Base-by-base conservation (phyloP, 2,329 filamentous ascomycete genomes). In the Colletotrichum sojae region DNA sequence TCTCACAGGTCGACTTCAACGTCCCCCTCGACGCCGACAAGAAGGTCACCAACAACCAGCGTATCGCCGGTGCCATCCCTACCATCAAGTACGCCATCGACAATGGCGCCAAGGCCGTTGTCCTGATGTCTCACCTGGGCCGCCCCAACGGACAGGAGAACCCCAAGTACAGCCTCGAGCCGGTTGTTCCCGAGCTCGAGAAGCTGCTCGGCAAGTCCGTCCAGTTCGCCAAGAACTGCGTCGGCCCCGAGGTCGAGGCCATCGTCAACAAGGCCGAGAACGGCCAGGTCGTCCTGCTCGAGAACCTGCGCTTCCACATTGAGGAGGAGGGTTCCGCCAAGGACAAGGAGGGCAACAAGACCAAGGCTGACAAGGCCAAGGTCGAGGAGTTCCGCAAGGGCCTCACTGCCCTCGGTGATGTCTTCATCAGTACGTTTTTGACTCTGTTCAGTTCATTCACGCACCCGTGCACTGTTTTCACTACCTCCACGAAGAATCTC, bases 121-220 rank as follows among this genome's bases (percentile, higher is more conserved):
- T 98, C 78, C 90, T 99, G 80, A 99, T 99, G 96, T 98, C 95
- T 79, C 96, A 99, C 84, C 92, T 99, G 72, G 96, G 96, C 78
- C 95, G 96, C 62, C 96, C 96, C 73, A 93, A 98, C 80, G 96
- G 96, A 81, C 91, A 94, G 82, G 86, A 84, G 79, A 97, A 97
- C 85, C 83, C 90, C 75, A 98, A 99, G 87, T 99, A 96, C 91
- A 97, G 93, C 78, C 88, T 99, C 79, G 91, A 95, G 87, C 95
- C 95, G 71, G 94, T 99, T 73, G 92, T 96, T 39, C 86, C 93
- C 72, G 94, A 97, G 86, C 91, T 98, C 63, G 93, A 97, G 91
- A 95, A 95, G 88, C 90, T 95, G 63, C 89, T 97, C 74, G 89
- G 91, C 79, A 94, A 91, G 87, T 89, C 86, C 75, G 95, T 99